Percentiles rank a stretch among this genome's conserved stretches.
Evolutionary conservation across 768 basidiomycete genomes (phyloP).

Genomic region (Tylopilus plumbeoviolaceoides): DNA sequence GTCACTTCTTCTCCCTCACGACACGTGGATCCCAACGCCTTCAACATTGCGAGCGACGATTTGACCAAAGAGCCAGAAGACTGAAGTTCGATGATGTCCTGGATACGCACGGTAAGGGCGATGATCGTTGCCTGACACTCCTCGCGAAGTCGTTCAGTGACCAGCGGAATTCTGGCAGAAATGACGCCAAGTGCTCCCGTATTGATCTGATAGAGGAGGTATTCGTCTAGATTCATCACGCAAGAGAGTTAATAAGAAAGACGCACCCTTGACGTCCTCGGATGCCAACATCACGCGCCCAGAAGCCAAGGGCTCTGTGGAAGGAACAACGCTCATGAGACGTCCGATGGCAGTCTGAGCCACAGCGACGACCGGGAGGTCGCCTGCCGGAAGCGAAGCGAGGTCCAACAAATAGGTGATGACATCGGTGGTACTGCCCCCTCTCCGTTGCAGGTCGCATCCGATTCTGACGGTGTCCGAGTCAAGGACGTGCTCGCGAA

Average conservation of each 20-base stretch:
- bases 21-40: too few species aligned
- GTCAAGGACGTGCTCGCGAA: constrained; percentile 52
- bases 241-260: too few species aligned
- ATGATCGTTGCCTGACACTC: too few species aligned
- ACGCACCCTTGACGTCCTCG: constrained; percentile 48
- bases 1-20: constrained; percentile 80
- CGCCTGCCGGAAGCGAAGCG: too few species aligned
- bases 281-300: constrained; percentile 55
- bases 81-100: too few species aligned
- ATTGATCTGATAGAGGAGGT: too few species aligned
- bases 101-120: constrained; percentile 49
- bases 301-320: constrained; percentile 61
- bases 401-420: too few species aligned
- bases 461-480: too few species aligned
- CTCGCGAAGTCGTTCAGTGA: constrained; percentile 51
- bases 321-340: constrained; percentile 62
- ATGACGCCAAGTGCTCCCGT: too few species aligned
- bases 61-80: constrained; percentile 41
- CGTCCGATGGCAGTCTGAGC: constrained; percentile 50
- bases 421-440: constrained; percentile 38
- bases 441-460: not conserved
- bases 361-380: too few species aligned
- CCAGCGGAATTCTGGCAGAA: constrained; percentile 52
- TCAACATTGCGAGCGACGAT: constrained; percentile 51
- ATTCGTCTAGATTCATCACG: too few species aligned